Conservation (phyloP, 768 basidiomycete genomes). For the Hemileccinum impolitum region DNA sequence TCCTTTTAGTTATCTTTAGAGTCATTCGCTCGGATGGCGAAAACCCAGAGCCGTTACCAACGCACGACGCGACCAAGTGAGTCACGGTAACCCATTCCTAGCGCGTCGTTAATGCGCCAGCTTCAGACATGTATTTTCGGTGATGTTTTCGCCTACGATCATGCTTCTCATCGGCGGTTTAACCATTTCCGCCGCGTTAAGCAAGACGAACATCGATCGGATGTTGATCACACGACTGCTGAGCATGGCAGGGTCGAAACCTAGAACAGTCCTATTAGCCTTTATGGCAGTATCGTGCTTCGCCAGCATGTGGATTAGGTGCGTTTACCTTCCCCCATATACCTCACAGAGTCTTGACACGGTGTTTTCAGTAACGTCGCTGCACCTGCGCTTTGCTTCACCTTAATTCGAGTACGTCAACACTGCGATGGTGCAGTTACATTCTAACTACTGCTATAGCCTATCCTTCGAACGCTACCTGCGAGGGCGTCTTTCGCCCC, state of each 20-base stretch:
- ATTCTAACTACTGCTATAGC: constrained; percentile 45
- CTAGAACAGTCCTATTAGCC: constrained; percentile 81
- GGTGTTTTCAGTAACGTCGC: constrained; percentile 76
- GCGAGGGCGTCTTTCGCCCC: constrained; percentile 84
- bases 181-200: constrained; percentile 94
- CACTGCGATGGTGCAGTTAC: neutral
- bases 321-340: constrained; percentile 5
- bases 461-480: constrained; percentile 89
- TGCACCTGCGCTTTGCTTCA: constrained; percentile 95
- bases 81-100: constrained; percentile 17
- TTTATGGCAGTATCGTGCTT: constrained; percentile 98
- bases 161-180: constrained; percentile 98
- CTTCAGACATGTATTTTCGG: constrained; percentile 83
- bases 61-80: constrained; percentile 79
- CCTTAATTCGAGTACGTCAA: constrained; percentile 78
- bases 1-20: constrained; percentile 80
- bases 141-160: constrained; percentile 97
- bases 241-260: constrained; percentile 84
- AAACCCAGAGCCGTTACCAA: constrained; percentile 46
- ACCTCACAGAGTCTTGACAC: constrained; percentile 3
- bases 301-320: constrained; percentile 99
- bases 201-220: constrained; percentile 93
- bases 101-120: neutral
- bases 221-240: constrained; percentile 89
- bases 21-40: constrained; percentile 59